Evolutionary conservation across 768 basidiomycete genomes (phyloP).

Genomic region (Calocybe indica): DNA sequence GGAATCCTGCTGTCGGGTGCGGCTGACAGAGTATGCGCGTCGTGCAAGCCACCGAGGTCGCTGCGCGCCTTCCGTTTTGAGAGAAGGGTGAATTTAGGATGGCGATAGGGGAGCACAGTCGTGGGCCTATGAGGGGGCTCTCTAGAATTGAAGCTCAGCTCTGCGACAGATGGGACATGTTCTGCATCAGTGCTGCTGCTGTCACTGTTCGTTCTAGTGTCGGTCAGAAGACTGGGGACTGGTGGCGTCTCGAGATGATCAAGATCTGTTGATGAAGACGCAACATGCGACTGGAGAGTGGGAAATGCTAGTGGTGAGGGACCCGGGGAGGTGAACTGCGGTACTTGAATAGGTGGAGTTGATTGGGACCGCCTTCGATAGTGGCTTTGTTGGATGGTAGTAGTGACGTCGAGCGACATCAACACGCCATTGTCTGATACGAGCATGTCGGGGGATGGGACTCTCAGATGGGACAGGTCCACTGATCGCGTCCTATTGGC

Average conservation of each 20-base stretch:
- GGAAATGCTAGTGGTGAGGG: slow-evolving; percentile 1
- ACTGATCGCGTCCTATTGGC: not conserved
- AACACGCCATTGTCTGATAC: too few relatives aligned
- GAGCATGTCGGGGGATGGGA: too few relatives aligned
- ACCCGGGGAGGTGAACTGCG: not conserved
- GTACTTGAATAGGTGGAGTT: slow-evolving; percentile 4
- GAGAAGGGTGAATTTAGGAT: too few relatives aligned
- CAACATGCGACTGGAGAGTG: not conserved
- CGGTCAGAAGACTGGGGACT: slow-evolving; percentile 2
- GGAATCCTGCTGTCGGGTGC: too few relatives aligned
- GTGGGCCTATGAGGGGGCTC: too few relatives aligned
- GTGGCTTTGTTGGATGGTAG: slow-evolving; percentile 1
- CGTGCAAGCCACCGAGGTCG: too few relatives aligned
- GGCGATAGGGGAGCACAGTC: too few relatives aligned
- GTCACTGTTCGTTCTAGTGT: slow-evolving; percentile 7
- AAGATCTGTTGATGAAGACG: not conserved
- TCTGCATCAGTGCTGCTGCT: slow-evolving; percentile 12
- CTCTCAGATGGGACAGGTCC: not conserved
- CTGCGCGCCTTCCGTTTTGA: too few relatives aligned
- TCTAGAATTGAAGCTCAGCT: not conserved
- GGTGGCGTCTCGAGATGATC: slow-evolving; percentile 8
- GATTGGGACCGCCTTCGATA: slow-evolving; percentile 17
- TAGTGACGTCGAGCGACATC: too few relatives aligned
- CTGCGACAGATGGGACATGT: not conserved
- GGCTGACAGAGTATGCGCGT: too few relatives aligned